These are phyloP conservation scores for Aureobasidium sp. DNA, from an alignment of 2,329 filamentous ascomycete species.

Conservation along the genomic window DNA sequence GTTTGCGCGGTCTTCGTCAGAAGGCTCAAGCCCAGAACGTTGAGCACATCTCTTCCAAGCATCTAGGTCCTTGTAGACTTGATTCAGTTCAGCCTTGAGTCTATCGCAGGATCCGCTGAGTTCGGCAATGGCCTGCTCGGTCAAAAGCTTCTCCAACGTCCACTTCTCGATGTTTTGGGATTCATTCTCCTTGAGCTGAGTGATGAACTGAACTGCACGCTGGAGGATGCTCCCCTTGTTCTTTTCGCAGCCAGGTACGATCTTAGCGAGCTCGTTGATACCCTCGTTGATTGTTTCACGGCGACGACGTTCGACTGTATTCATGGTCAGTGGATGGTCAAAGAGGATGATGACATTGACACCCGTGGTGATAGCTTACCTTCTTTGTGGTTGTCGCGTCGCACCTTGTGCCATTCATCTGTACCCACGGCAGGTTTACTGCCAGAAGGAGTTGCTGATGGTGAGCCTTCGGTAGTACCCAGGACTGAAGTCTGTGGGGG, in stretches of 20 bases:
- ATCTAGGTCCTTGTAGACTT: slow-evolving; percentile 67
- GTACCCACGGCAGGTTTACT: slow-evolving; percentile 84
- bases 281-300: slow-evolving; percentile 98
- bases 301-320: slow-evolving; percentile 80
- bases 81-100: slow-evolving; percentile 69
- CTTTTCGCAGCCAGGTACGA: slow-evolving; percentile 95
- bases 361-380: slow-evolving; percentile 45
- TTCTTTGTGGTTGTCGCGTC: slow-evolving; percentile 98
- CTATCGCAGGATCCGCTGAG: slow-evolving; percentile 81
- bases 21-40: slow-evolving; percentile 20
- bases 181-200: slow-evolving; percentile 88
- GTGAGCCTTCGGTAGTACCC: neutral
- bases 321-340: neutral
- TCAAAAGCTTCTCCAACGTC: slow-evolving; percentile 82
- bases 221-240: slow-evolving; percentile 97
- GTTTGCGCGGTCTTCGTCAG: slow-evolving; percentile 9
- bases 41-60: slow-evolving; percentile 59
- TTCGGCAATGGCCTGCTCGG: slow-evolving; percentile 81
- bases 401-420: slow-evolving; percentile 94
- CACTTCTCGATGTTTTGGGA: slow-evolving; percentile 90
- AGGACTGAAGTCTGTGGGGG: neutral
- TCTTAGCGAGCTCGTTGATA: slow-evolving; percentile 95
- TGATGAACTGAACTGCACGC: slow-evolving; percentile 88
- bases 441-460: slow-evolving; percentile 3
- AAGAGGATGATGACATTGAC: slow-evolving; percentile 5